Base-by-base conservation (phyloP, 768 basidiomycete species). In the Suillus variegatus region DNA sequence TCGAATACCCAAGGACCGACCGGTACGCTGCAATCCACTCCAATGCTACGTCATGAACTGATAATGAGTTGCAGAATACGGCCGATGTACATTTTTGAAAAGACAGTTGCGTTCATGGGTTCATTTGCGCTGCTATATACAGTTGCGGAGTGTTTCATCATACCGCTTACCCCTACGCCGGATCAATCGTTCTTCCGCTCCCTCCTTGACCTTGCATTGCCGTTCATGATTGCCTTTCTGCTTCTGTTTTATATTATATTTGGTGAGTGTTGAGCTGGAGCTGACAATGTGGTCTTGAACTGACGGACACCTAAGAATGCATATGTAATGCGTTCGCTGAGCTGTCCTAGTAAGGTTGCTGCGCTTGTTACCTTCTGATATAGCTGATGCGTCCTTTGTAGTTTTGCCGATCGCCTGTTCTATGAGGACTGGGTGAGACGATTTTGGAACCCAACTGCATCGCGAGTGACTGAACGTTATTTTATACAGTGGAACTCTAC, bases 281-380 rank as follows among this genome's bases (percentile, higher is more conserved):
- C 58, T 51, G 22, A 47, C 8, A 49, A 40, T 6, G 20, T 41
- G 36, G 9, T 4, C 18, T 63, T 67, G 22, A 44, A 58, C 67
- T 43, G 67, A 62, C 6, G 36, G 49, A 13, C 68, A 9, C 9
- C 12, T 40, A 60, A 93, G 97, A 98, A 76, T 97, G 97, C 71
- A 95, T 99, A 64, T 97, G 95, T 77, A 97, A 97, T 71, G 94
- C 84, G 8, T 97, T 98, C 72, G 97, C 96, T 1, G 96, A 98
- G 76, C 81, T 97, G 49, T 94, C 94, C 7, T 91, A 86, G 94
- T 94, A 70, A 73, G 88, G 75, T 43, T 43, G 35, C n/a, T 18
- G 20, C 41, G 9, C 35, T 35, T n/a, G 20, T 64, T 4, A 20
- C 13, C 49, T 20, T 35, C 7, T 25, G 20, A 44, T 13, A 52